Conservation (phyloP, 176 grass and related monocot genomes). For the Alopecurus myosuroides region DNA sequence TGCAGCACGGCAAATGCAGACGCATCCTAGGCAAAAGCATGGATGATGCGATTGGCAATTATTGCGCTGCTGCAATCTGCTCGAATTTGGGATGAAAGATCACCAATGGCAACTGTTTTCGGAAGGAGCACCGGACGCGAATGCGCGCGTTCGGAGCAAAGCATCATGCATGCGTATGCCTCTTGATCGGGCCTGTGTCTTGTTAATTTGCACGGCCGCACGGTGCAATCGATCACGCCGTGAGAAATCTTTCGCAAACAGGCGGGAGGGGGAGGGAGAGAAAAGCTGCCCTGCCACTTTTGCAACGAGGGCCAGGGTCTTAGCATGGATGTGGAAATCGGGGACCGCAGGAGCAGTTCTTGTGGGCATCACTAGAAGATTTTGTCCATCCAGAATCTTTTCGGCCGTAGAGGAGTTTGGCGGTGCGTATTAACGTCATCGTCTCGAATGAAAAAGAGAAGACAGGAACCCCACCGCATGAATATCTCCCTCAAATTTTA, state of each 20-base stretch:
- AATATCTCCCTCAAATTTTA: neutral
- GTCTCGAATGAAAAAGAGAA: neutral
- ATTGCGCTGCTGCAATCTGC: neutral
- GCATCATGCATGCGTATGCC: neutral
- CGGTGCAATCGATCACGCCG: neutral
- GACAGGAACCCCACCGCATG: neutral
- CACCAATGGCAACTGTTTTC: neutral
- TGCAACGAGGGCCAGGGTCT: neutral
- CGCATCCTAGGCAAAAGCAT: too few relatives aligned
- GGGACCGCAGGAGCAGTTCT: neutral
- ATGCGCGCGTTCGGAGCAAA: too few relatives aligned
- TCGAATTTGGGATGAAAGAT: neutral
- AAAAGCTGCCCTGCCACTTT: neutral
- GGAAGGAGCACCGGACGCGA: too few relatives aligned
- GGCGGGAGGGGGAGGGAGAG: neutral
- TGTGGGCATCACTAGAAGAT: neutral
- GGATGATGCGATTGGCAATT: neutral
- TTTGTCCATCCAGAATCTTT: neutral
- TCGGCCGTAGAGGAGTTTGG: neutral
- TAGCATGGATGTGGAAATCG: constrained; percentile 2
- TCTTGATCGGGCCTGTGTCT: neutral
- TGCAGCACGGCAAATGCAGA: neutral
- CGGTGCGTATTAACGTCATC: neutral
- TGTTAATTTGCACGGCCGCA: neutral
- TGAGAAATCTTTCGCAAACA: neutral